Evolutionary conservation across 2,329 filamentous ascomycete genomes (phyloP).

Genomic region (Plectosphaerella sp.): DNA sequence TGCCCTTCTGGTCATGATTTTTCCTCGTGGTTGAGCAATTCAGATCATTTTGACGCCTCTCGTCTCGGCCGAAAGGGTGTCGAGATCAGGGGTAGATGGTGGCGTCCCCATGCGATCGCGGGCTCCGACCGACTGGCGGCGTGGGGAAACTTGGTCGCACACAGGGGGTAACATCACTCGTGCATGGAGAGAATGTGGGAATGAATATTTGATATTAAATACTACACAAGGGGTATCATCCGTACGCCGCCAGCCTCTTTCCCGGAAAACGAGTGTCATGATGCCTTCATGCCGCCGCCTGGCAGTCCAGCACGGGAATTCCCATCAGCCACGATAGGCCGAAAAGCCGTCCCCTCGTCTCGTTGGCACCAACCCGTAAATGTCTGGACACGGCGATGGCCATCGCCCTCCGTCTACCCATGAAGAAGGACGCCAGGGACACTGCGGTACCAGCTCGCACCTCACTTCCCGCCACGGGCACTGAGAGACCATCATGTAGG

Average conservation of each 20-base stretch:
- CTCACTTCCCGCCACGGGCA: neutral
- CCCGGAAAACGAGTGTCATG: too few species aligned
- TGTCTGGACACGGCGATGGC: constrained; percentile 8
- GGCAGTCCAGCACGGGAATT: constrained; percentile 9
- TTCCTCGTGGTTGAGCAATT: too few species aligned
- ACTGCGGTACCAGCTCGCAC: neutral
- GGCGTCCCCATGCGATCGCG: too few species aligned
- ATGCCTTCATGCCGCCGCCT: neutral
- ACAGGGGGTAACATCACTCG: too few species aligned
- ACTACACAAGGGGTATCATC: neutral
- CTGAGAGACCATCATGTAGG: neutral
- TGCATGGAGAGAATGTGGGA: too few species aligned
- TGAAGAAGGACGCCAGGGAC: neutral
- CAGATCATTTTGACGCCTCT: too few species aligned
- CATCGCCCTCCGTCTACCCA: constrained; percentile 5
- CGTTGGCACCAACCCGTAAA: constrained; percentile 16
- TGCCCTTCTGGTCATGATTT: too few species aligned
- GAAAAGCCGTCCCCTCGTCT: constrained; percentile 16
- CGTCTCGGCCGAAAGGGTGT: too few species aligned
- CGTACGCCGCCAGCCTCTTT: neutral
- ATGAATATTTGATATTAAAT: too few species aligned
- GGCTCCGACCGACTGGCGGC: too few species aligned
- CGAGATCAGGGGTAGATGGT: too few species aligned
- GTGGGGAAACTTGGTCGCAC: too few species aligned
- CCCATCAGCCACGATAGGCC: constrained; percentile 17